Conservation (phyloP, 164 flowering plant genomes). For the Santalum album region DNA sequence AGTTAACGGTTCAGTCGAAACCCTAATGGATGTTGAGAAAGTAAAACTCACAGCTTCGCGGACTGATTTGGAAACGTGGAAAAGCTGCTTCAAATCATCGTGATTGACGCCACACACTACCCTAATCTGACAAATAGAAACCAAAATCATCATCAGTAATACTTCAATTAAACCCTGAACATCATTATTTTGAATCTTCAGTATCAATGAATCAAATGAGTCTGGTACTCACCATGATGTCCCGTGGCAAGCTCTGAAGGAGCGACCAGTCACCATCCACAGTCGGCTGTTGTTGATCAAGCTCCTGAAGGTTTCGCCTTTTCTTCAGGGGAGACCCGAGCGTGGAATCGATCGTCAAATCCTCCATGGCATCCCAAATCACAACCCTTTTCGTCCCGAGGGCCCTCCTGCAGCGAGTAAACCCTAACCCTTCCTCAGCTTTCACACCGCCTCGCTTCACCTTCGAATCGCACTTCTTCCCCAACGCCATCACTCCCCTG, state of each 20-base stretch:
- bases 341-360: slow-evolving; percentile 3
- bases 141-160: neutral
- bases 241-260: slow-evolving; percentile 62
- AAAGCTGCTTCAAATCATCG: slow-evolving; percentile 66
- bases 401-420: slow-evolving; percentile 17
- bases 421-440: slow-evolving; percentile 20
- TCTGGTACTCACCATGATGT: slow-evolving; percentile 43
- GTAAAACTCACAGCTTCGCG: slow-evolving; percentile 64
- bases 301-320: neutral
- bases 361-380: slow-evolving; percentile 17
- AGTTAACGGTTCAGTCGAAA: neutral
- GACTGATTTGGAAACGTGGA: slow-evolving; percentile 52
- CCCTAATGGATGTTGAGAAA: neutral
- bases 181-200: neutral
- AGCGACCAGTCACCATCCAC: slow-evolving; percentile 12
- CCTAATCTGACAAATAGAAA: slow-evolving; percentile 38
- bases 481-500: slow-evolving; percentile 17
- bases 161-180: neutral
- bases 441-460: slow-evolving; percentile 1
- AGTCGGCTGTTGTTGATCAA: neutral
- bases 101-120: slow-evolving; percentile 64
- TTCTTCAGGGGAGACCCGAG: slow-evolving; percentile 25
- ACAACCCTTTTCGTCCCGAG: slow-evolving; percentile 52
- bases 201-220: neutral
- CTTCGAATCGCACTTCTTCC: slow-evolving; percentile 8